Percentiles rank a stretch among this genome's conserved stretches.
phyloP scores from a whole-genome alignment of 306 rosid species.

The Sicyos edulis region DNA sequence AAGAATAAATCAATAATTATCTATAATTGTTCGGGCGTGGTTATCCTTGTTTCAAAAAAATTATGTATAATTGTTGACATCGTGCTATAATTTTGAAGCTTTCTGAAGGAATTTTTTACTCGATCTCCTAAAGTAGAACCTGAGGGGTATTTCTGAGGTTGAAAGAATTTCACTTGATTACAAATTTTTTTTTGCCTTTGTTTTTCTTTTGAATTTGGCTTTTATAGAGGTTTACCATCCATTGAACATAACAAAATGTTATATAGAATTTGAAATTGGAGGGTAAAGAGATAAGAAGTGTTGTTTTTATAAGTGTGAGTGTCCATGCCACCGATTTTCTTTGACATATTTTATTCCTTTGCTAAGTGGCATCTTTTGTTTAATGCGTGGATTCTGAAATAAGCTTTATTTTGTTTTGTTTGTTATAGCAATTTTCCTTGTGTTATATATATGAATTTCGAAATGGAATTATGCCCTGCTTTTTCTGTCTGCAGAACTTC shows the following conservation, averaged over 20 bases:
- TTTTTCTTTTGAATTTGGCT: neutral
- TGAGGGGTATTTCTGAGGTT: neutral
- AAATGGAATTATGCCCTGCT: neutral
- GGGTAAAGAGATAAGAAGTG: neutral
- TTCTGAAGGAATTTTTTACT: neutral
- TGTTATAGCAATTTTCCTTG: neutral
- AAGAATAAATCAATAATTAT: no score
- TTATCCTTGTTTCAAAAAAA: no score
- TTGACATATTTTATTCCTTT: neutral
- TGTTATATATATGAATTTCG: neutral
- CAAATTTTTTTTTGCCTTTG: neutral
- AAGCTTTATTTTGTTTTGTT: neutral
- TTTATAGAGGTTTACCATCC: neutral
- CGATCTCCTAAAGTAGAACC: neutral
- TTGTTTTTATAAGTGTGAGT: neutral
- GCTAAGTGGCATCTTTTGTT: neutral
- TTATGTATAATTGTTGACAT: neutral
- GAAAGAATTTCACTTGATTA: neutral
- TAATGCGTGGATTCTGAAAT: neutral
- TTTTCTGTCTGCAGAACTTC: constrained; percentile 37
- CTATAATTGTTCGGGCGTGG: neutral
- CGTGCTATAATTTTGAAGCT: neutral
- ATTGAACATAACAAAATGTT: neutral
- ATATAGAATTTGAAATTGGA: neutral
- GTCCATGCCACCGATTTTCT: neutral